These are phyloP conservation scores for Plenodomus biglobosus DNA, from an alignment of 2,329 filamentous ascomycete species.

Conservation along the genomic window DNA sequence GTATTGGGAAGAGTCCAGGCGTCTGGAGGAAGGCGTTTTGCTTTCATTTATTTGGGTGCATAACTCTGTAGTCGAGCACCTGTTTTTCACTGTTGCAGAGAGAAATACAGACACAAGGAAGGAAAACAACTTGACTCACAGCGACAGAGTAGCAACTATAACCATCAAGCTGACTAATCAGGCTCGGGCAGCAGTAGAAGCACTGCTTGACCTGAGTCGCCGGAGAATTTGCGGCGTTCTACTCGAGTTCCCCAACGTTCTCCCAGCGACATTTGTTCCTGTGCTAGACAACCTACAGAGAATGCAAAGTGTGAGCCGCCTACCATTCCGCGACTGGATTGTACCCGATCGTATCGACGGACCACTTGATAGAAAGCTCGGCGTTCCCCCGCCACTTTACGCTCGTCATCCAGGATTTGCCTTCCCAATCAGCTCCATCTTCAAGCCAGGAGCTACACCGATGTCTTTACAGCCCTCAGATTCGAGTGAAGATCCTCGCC, in stretches of 20 bases:
- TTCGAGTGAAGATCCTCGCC: slow-evolving; percentile 18
- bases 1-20: slow-evolving; percentile 36
- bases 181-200: slow-evolving; percentile 13
- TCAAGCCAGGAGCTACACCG: background rate
- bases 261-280: slow-evolving; percentile 37
- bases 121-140: slow-evolving; percentile 9
- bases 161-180: slow-evolving; percentile 19
- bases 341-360: slow-evolving; percentile 16
- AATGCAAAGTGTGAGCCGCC: slow-evolving; percentile 25
- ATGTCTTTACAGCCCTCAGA: slow-evolving; percentile 14
- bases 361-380: background rate
- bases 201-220: slow-evolving; percentile 13
- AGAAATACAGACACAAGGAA: slow-evolving; percentile 11
- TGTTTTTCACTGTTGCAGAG: slow-evolving; percentile 29
- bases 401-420: slow-evolving; percentile 22
- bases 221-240: slow-evolving; percentile 17
- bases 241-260: slow-evolving; percentile 31
- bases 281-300: slow-evolving; percentile 27
- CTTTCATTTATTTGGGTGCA: slow-evolving; percentile 29
- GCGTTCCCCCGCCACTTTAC: slow-evolving; percentile 33
- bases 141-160: slow-evolving; percentile 10
- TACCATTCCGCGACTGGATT: slow-evolving; percentile 35
- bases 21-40: slow-evolving; percentile 29
- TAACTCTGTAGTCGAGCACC: slow-evolving; percentile 16
- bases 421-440: slow-evolving; percentile 26